Evolutionary conservation across 495 filamentous ascomycete species (phyloP).

Genomic region (Xylaria acuta): DNA sequence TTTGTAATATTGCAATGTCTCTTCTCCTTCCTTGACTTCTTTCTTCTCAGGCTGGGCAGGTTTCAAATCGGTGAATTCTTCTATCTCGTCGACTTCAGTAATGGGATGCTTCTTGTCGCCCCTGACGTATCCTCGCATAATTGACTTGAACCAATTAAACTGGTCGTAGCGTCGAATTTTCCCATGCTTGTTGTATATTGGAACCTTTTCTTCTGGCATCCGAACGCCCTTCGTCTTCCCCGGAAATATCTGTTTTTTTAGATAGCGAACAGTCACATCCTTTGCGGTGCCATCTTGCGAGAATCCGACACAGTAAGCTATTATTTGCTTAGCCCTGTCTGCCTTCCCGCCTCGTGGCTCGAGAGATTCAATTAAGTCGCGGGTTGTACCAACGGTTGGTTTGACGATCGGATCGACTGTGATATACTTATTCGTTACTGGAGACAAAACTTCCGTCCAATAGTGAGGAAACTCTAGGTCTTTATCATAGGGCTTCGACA

Average conservation of each 20-base stretch:
- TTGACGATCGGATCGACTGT: conserved; percentile 78
- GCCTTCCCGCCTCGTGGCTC: conserved; percentile 83
- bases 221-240: conserved; percentile 90
- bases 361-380: conserved; percentile 75
- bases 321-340: conserved; percentile 85
- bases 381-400: conserved; percentile 68
- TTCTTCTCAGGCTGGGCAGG: conserved; percentile 73
- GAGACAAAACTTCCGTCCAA: conserved; percentile 89
- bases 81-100: conserved; percentile 75
- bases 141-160: conserved; percentile 85
- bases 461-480: conserved; percentile 86
- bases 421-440: conserved; percentile 76
- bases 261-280: conserved; percentile 92
- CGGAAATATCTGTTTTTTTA: conserved; percentile 81
- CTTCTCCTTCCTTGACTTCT: conserved; percentile 73
- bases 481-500: conserved; percentile 58
- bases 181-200: conserved; percentile 73
- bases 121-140: conserved; percentile 76
- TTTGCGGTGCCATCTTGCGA: conserved; percentile 88
- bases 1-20: conserved; percentile 85
- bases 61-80: conserved; percentile 77
- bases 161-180: conserved; percentile 73
- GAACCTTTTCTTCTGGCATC: conserved; percentile 75
- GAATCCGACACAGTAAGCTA: conserved; percentile 89
- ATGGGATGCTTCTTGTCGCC: conserved; percentile 54